These are phyloP conservation scores for Penicillium flavigenum DNA, from an alignment of 495 filamentous ascomycete species.

Conservation along the genomic window DNA sequence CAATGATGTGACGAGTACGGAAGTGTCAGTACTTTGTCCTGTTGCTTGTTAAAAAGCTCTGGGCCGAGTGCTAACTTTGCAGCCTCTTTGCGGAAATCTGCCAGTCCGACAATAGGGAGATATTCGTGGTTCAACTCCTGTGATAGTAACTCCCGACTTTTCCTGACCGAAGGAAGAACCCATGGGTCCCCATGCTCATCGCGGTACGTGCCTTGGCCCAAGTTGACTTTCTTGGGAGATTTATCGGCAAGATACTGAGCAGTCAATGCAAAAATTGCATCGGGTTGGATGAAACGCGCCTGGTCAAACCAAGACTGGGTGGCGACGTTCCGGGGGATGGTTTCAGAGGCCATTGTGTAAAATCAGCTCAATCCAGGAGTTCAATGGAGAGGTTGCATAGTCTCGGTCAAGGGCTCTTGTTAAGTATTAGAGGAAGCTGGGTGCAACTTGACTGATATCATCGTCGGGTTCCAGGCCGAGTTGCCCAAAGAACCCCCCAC, in stretches of 20 bases:
- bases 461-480: slow-evolving; percentile 5
- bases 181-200: slow-evolving; percentile 43
- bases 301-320: slow-evolving; percentile 22
- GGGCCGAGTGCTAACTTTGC: slow-evolving; percentile 26
- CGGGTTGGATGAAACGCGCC: slow-evolving; percentile 31
- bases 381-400: neutral
- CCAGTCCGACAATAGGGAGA: slow-evolving; percentile 37
- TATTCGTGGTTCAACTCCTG: slow-evolving; percentile 24
- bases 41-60: slow-evolving; percentile 11
- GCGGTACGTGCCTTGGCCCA: slow-evolving; percentile 42
- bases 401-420: neutral
- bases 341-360: slow-evolving; percentile 7
- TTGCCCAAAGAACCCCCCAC: neutral
- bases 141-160: slow-evolving; percentile 18
- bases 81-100: slow-evolving; percentile 25
- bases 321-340: neutral
- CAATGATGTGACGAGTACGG: neutral
- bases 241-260: slow-evolving; percentile 33
- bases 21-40: slow-evolving; percentile 15
- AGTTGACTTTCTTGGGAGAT: slow-evolving; percentile 34
- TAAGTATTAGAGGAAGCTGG: neutral
- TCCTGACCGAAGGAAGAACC: slow-evolving; percentile 37
- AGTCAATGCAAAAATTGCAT: slow-evolving; percentile 40
- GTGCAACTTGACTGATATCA: neutral
- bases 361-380: neutral